These are phyloP conservation scores for Curvularia sp. DNA, from an alignment of 2,329 filamentous ascomycete species.

Conservation along the genomic window DNA sequence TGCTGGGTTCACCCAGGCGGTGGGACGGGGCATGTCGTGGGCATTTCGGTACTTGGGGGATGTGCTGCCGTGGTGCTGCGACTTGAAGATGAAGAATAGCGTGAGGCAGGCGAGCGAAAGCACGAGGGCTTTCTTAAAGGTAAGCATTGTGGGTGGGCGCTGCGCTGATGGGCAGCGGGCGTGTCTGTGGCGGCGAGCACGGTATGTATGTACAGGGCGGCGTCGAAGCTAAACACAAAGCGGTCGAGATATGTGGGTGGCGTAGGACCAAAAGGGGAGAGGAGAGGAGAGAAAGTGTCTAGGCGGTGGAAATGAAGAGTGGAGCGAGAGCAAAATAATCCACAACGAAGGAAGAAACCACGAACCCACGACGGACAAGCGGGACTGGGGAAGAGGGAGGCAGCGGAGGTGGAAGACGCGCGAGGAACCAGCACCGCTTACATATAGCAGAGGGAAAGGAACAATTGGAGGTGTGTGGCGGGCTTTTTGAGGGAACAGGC, in stretches of 20 bases:
- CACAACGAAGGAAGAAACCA: slow-evolving; percentile 4
- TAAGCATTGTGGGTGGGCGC: slow-evolving; percentile 67
- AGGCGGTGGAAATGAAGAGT: slow-evolving; percentile 7
- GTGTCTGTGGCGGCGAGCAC: background rate
- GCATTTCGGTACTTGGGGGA: slow-evolving; percentile 43
- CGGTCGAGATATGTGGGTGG: background rate
- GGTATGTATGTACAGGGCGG: background rate
- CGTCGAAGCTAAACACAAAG: background rate
- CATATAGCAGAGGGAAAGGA: background rate
- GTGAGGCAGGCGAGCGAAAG: slow-evolving; percentile 73
- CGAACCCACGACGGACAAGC: background rate
- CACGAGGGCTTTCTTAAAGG: slow-evolving; percentile 76
- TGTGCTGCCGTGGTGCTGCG: slow-evolving; percentile 57
- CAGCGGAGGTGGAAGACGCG: background rate
- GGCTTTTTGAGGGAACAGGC: slow-evolving; percentile 12
- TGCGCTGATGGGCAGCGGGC: background rate
- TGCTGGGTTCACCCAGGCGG: slow-evolving; percentile 40
- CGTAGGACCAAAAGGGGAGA: slow-evolving; percentile 9
- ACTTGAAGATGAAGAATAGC: slow-evolving; percentile 72
- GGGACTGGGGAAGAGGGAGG: background rate
- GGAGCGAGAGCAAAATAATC: background rate
- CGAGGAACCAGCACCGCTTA: slow-evolving; percentile 5
- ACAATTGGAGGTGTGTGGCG: background rate
- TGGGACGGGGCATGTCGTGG: slow-evolving; percentile 47
- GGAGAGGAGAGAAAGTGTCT: slow-evolving; percentile 2